Conservation (phyloP, 1,284 basidiomycete species). For the Chiua sp. region DNA sequence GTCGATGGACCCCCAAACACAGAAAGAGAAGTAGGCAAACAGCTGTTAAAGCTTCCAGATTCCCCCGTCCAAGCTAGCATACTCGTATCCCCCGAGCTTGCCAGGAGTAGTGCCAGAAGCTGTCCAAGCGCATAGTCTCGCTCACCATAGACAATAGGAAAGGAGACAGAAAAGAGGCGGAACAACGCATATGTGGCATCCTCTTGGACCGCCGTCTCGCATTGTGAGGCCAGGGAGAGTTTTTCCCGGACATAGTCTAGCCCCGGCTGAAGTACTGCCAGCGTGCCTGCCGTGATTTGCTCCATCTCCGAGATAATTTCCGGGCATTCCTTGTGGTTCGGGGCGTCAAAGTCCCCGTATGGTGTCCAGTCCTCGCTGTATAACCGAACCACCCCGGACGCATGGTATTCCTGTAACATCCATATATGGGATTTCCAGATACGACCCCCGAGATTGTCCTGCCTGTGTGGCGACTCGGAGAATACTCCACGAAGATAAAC, state of each 20-base stretch:
- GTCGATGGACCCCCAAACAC: too few relatives aligned
- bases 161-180: too few relatives aligned
- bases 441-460: background rate
- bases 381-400: background rate
- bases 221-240: too few relatives aligned
- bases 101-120: too few relatives aligned
- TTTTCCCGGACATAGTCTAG: too few relatives aligned
- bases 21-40: background rate
- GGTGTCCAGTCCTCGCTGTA: background rate
- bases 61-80: too few relatives aligned
- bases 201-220: too few relatives aligned
- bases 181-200: too few relatives aligned
- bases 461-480: background rate
- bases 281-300: background rate
- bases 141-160: too few relatives aligned
- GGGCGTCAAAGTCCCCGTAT: background rate
- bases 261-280: too few relatives aligned
- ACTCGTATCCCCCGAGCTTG: too few relatives aligned
- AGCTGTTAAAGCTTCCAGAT: background rate
- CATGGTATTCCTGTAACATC: background rate
- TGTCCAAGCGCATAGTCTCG: too few relatives aligned
- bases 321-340: background rate
- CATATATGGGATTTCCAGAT: background rate
- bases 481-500: background rate
- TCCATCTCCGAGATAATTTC: background rate